Evolutionary conservation across 1,284 basidiomycete genomes (phyloP).

Genomic region (Irpex rosettiformis): DNA sequence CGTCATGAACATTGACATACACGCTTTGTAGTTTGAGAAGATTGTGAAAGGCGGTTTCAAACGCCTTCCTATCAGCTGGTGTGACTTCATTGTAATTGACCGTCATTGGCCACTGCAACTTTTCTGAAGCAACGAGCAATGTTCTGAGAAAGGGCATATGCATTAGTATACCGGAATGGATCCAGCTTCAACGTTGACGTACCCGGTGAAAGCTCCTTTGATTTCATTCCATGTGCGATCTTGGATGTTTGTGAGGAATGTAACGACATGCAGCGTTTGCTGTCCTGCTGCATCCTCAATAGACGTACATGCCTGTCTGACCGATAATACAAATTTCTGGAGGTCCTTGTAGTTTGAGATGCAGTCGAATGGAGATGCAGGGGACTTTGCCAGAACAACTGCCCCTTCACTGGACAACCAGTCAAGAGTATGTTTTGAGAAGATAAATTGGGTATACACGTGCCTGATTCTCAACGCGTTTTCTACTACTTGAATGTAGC

Average conservation of each 20-base stretch:
- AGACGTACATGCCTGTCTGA: conserved; percentile 39
- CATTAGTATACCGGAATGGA: not conserved
- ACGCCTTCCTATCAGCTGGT: conserved; percentile 50
- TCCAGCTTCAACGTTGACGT: conserved; percentile 25
- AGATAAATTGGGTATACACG: conserved; percentile 26
- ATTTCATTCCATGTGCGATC: conserved; percentile 76
- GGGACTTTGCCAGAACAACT: conserved; percentile 40
- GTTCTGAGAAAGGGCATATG: conserved; percentile 37
- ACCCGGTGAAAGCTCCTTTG: conserved; percentile 63
- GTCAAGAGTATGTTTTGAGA: not conserved
- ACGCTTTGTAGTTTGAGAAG: conserved; percentile 74
- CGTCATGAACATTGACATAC: conserved; percentile 41
- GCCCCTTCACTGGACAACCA: conserved; percentile 49
- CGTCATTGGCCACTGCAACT: conserved; percentile 77
- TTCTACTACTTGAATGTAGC: conserved; percentile 75
- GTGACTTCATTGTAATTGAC: conserved; percentile 58
- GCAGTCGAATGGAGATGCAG: conserved; percentile 35
- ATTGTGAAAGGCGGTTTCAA: conserved; percentile 74
- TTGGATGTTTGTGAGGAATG: conserved; percentile 55
- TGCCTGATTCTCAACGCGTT: conserved; percentile 73
- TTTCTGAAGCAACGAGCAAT: conserved; percentile 64
- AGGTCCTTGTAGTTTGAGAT: conserved; percentile 61
- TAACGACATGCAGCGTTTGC: conserved; percentile 50
- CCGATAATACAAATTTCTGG: conserved; percentile 52
- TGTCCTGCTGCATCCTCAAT: conserved; percentile 44